These are phyloP conservation scores for Celoporthe dispersa DNA, from an alignment of 2,329 filamentous ascomycete genomes.

Conservation along the genomic window DNA sequence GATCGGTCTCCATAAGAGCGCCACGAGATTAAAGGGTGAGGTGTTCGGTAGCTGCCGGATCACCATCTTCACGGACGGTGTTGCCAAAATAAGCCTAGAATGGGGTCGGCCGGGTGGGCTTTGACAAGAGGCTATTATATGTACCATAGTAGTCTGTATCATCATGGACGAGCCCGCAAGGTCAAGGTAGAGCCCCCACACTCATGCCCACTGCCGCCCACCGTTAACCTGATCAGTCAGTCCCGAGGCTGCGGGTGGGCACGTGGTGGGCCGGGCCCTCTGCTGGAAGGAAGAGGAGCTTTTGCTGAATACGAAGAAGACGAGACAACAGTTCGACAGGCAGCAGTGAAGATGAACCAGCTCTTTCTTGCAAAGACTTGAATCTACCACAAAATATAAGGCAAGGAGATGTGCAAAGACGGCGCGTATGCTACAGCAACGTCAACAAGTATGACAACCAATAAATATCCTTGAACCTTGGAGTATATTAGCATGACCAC, in stretches of 20 bases:
- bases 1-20: background rate
- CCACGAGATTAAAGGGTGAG: background rate
- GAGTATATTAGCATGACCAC: background rate
- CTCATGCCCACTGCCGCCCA: background rate
- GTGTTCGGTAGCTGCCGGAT: background rate
- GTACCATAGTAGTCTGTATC: no score
- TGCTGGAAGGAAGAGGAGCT: background rate
- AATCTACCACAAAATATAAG: background rate
- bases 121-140: background rate
- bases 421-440: background rate
- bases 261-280: background rate
- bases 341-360: background rate
- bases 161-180: background rate
- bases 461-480: background rate
- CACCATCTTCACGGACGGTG: background rate
- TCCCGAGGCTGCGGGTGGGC: conserved; percentile 2
- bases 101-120: background rate
- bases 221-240: background rate
- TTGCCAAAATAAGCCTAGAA: background rate
- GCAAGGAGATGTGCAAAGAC: background rate
- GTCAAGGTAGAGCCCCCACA: background rate
- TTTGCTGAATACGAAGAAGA: no score
- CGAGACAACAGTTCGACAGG: background rate
- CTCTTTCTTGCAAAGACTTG: background rate
- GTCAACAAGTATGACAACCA: background rate